Percentiles rank a stretch among this genome's conserved stretches.
These are phyloP conservation scores for Trametopsis cervina DNA, from an alignment of 768 basidiomycete genomes.

Conservation along the genomic window DNA sequence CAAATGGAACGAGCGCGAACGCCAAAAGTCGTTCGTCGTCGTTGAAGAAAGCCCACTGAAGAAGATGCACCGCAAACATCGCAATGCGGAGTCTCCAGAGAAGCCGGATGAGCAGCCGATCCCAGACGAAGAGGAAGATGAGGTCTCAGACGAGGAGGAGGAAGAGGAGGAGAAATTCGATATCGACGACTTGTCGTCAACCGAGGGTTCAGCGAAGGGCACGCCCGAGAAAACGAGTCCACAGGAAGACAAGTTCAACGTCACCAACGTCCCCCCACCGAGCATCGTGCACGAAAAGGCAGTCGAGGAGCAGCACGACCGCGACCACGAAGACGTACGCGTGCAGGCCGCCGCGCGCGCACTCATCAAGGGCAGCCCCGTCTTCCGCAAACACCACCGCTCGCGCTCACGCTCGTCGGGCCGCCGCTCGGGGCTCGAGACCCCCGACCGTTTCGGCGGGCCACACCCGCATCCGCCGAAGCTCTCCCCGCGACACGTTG, in stretches of 20 bases:
- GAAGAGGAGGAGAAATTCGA: constrained; percentile 81
- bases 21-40: constrained; percentile 98
- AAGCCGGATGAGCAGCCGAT: constrained; percentile 38
- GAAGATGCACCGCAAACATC: constrained; percentile 16
- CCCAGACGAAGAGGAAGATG: constrained; percentile 37
- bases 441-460: constrained; percentile 52
- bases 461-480: constrained; percentile 42
- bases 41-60: constrained; percentile 75
- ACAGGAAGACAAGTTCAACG: neutral
- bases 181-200: constrained; percentile 80
- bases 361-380: constrained; percentile 9
- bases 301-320: constrained; percentile 4
- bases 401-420: constrained; percentile 30
- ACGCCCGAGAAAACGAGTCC: constrained; percentile 13
- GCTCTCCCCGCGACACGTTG: constrained; percentile 44
- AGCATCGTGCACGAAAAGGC: constrained; percentile 18
- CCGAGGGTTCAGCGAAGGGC: constrained; percentile 31
- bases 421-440: constrained; percentile 52
- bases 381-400: constrained; percentile 23
- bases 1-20: constrained; percentile 98
- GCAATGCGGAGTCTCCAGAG: constrained; percentile 23
- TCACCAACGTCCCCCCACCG: neutral
- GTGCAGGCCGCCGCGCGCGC: constrained; percentile 14
- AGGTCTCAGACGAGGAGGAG: constrained; percentile 36
- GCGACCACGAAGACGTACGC: constrained; percentile 2